phyloP scores from a whole-genome alignment of 2,329 filamentous ascomycete genomes.

The Aspergillus neotritici region DNA sequence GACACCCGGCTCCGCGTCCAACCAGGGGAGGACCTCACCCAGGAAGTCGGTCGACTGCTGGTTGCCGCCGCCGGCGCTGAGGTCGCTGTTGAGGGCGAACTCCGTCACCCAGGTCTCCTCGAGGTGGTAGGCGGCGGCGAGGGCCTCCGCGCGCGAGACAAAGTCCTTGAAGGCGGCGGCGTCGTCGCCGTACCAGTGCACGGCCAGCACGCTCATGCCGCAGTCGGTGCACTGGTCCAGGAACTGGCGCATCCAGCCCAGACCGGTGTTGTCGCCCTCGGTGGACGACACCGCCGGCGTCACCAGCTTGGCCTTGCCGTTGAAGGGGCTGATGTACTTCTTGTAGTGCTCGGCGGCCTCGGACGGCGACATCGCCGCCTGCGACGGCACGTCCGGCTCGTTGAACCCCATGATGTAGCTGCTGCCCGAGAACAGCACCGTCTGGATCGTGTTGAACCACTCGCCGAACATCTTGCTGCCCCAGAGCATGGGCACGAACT shows the following conservation, averaged over 20 bases:
- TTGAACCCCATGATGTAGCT: slow-evolving; percentile 42
- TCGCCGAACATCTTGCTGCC: slow-evolving; percentile 31
- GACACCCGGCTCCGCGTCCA: slow-evolving; percentile 35
- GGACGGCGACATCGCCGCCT: slow-evolving; percentile 35
- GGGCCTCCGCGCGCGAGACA: slow-evolving; percentile 30
- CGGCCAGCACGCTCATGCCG: slow-evolving; percentile 36
- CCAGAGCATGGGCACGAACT: slow-evolving; percentile 46
- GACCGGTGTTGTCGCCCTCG: slow-evolving; percentile 26
- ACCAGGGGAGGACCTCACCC: slow-evolving; percentile 32
- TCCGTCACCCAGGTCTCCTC: slow-evolving; percentile 44
- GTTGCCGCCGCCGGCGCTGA: slow-evolving; percentile 17
- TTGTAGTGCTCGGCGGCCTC: slow-evolving; percentile 35
- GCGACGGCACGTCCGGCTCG: slow-evolving; percentile 39
- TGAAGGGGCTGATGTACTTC: slow-evolving; percentile 35
- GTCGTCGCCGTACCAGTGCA: slow-evolving; percentile 42
- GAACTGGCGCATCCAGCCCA: slow-evolving; percentile 39
- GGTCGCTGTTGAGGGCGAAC: slow-evolving; percentile 34
- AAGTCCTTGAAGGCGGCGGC: slow-evolving; percentile 35
- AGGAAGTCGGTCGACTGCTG: slow-evolving; percentile 32
- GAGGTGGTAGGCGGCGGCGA: slow-evolving; percentile 31
- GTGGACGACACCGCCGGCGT: slow-evolving; percentile 41
- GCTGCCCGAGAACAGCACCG: slow-evolving; percentile 30
- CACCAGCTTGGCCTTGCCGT: slow-evolving; percentile 35
- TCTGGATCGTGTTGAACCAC: slow-evolving; percentile 33
- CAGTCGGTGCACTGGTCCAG: slow-evolving; percentile 36